These are phyloP conservation scores for Nephelium lappaceum DNA, from an alignment of 345 rosid genomes.

Conservation along the genomic window DNA sequence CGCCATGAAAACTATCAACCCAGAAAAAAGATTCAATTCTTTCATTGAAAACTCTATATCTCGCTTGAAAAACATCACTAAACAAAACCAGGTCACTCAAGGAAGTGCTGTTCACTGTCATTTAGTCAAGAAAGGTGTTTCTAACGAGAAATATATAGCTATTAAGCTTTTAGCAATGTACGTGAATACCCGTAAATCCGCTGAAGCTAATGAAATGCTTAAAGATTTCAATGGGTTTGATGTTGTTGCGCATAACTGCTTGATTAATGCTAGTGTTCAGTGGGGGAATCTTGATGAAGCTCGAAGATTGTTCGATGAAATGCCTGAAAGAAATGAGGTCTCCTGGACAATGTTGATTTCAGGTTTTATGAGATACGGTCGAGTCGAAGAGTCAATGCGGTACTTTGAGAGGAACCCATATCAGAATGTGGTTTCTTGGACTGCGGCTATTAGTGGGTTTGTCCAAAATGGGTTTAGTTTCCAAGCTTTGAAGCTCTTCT, in stretches of 20 bases:
- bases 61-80: conserved; percentile 33
- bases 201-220: conserved; percentile 44
- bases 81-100: conserved; percentile 32
- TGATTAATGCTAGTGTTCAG: conserved; percentile 36
- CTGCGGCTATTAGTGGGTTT: conserved; percentile 53
- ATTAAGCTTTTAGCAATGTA: conserved; percentile 57
- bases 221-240: conserved; percentile 52
- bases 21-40: conserved; percentile 31
- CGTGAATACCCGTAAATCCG: conserved; percentile 33
- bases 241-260: conserved; percentile 50
- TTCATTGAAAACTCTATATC: conserved; percentile 30
- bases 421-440: conserved; percentile 57
- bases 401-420: conserved; percentile 56
- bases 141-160: conserved; percentile 43
- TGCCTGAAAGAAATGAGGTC: conserved; percentile 59
- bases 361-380: conserved; percentile 56
- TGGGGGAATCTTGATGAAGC: conserved; percentile 54
- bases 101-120: conserved; percentile 50
- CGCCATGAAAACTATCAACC: conserved; percentile 29
- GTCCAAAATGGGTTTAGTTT: conserved; percentile 47
- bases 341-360: conserved; percentile 61
- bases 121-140: conserved; percentile 48
- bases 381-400: conserved; percentile 50
- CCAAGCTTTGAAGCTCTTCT: conserved; percentile 50
- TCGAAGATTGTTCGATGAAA: conserved; percentile 53